phyloP scores from a whole-genome alignment of 805 yeast genomes.

The Saccharomycopsis capsularis region DNA sequence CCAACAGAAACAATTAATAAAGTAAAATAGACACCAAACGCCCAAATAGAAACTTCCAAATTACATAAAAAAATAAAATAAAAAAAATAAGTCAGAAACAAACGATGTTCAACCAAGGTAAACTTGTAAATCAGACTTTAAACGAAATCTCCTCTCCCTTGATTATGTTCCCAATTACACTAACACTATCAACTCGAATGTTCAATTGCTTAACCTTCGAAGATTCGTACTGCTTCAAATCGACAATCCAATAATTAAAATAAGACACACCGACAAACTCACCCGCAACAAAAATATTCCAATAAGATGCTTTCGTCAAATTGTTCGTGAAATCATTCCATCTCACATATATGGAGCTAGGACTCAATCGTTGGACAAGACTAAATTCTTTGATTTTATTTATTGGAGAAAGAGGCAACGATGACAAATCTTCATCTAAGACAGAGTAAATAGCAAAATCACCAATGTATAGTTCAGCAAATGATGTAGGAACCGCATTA shows the following conservation, averaged over 20 bases:
- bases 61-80: background rate
- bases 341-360: slow-evolving; percentile 23
- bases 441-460: slow-evolving; percentile 23
- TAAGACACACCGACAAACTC: slow-evolving; percentile 27
- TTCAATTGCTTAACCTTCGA: slow-evolving; percentile 8
- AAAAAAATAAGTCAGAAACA: background rate
- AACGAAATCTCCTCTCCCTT: slow-evolving; percentile 14
- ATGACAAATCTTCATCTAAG: slow-evolving; percentile 10
- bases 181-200: slow-evolving; percentile 26
- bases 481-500: slow-evolving; percentile 13
- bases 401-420: slow-evolving; percentile 4
- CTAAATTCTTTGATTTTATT: slow-evolving; percentile 6
- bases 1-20: too few species aligned
- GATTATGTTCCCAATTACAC: slow-evolving; percentile 23
- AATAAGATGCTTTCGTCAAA: slow-evolving; percentile 24
- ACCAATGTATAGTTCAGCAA: slow-evolving; percentile 25
- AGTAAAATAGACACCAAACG: background rate
- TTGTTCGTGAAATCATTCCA: slow-evolving; percentile 24
- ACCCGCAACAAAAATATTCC: slow-evolving; percentile 29
- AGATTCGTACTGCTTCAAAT: background rate
- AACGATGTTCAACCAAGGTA: too few species aligned
- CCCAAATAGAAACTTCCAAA: background rate
- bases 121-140: background rate
- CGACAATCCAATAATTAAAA: slow-evolving; percentile 19
- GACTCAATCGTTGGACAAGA: background rate